Evolutionary conservation across 768 basidiomycete species (phyloP).

Genomic region (Tulasnella sp.): DNA sequence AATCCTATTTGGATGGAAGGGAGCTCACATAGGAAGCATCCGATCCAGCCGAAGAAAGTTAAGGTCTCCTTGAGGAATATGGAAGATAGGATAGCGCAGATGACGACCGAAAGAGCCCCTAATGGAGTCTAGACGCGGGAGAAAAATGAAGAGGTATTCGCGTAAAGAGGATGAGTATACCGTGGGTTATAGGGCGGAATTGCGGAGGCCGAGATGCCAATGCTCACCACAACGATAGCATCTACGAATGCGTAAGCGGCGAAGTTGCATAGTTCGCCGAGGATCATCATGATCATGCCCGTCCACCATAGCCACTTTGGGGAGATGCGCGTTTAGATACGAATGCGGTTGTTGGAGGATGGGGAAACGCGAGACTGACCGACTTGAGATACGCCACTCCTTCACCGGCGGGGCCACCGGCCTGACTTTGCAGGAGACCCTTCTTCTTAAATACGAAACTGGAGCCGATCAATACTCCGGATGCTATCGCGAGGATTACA

Average conservation of each 20-base stretch:
- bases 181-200: constrained; percentile 23
- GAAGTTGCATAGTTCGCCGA: constrained; percentile 68
- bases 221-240: constrained; percentile 80
- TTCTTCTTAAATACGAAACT: constrained; percentile 99
- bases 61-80: constrained; percentile 92
- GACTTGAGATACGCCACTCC: constrained; percentile 96
- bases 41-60: constrained; percentile 96
- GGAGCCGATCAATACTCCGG: constrained; percentile 87
- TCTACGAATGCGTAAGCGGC: constrained; percentile 86
- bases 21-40: constrained; percentile 71
- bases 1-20: not conserved
- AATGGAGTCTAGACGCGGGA: constrained; percentile 64
- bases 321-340: not conserved
- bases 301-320: constrained; percentile 85
- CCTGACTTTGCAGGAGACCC: constrained; percentile 46
- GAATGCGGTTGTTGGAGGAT: not conserved
- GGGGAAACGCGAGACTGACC: constrained; percentile 51
- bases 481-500: constrained; percentile 71
- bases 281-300: constrained; percentile 94
- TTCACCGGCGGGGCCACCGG: constrained; percentile 61
- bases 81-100: constrained; percentile 91
- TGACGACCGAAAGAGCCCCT: constrained; percentile 93
- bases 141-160: constrained; percentile 44
- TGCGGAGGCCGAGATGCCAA: constrained; percentile 43
- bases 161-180: constrained; percentile 18